These are phyloP conservation scores for Xerocomus cyaneibrunnescens DNA, from an alignment of 1,284 basidiomycete species.

Conservation along the genomic window DNA sequence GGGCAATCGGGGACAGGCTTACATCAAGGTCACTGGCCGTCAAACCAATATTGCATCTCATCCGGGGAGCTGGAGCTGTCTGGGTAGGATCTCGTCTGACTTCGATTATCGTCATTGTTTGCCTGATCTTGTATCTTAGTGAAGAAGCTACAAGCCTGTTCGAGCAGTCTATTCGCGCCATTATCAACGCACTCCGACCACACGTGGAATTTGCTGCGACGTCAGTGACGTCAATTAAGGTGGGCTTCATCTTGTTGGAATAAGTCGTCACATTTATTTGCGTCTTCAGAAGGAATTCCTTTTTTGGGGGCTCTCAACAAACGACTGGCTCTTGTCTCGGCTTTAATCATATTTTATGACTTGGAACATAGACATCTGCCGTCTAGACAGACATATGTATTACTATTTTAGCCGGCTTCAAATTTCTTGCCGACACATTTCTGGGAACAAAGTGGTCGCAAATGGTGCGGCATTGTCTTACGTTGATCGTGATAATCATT, in stretches of 20 bases:
- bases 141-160: conserved; percentile 41
- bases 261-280: neutral
- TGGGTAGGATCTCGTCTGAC: neutral
- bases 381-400: conserved; percentile 32
- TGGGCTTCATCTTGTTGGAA: conserved; percentile 11
- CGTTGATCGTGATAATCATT: conserved; percentile 39
- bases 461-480: conserved; percentile 51
- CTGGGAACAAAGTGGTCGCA: conserved; percentile 51
- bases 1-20: too few relatives aligned
- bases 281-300: conserved; percentile 24
- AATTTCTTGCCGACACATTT: neutral
- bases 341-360: conserved; percentile 32
- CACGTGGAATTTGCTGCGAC: conserved; percentile 27
- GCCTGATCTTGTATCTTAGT: conserved; percentile 27
- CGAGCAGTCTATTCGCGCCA: conserved; percentile 33
- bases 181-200: conserved; percentile 31
- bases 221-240: conserved; percentile 32
- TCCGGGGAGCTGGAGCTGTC: neutral
- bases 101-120: conserved; percentile 15
- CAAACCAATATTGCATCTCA: neutral
- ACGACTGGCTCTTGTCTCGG: conserved; percentile 22
- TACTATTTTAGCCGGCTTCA: neutral
- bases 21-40: neutral
- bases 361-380: conserved; percentile 23
- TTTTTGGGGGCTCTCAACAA: conserved; percentile 45